These are phyloP conservation scores for Epichloe brachyelytri DNA, from an alignment of 2,329 filamentous ascomycete genomes.

Conservation along the genomic window DNA sequence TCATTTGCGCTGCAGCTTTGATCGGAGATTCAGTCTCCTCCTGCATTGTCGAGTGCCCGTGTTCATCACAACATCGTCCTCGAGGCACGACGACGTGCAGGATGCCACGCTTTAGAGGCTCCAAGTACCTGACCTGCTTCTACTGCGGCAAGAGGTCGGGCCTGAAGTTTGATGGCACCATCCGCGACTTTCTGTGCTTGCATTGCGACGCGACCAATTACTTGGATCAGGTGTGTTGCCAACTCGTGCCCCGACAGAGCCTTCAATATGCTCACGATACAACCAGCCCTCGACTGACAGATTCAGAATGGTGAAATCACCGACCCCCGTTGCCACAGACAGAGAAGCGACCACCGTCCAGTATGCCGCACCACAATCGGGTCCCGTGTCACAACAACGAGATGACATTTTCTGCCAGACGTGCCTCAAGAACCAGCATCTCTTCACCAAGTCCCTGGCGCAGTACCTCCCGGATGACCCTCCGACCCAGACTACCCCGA, in stretches of 20 bases:
- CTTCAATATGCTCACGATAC: not conserved
- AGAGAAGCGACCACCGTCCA: slow-evolving; percentile 27
- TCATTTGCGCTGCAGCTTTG: not conserved
- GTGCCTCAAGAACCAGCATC: slow-evolving; percentile 80
- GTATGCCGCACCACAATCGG: slow-evolving; percentile 32
- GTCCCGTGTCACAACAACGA: slow-evolving; percentile 7
- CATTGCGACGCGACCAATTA: slow-evolving; percentile 80
- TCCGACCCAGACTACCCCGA: slow-evolving; percentile 55
- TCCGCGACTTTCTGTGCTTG: slow-evolving; percentile 58
- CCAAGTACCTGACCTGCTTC: slow-evolving; percentile 54
- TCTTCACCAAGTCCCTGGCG: slow-evolving; percentile 62
- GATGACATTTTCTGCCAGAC: slow-evolving; percentile 52
- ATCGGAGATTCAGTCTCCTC: not conserved
- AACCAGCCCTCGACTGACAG: not conserved
- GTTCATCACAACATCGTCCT: slow-evolving; percentile 1
- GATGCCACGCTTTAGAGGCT: slow-evolving; percentile 31
- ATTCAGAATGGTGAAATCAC: slow-evolving; percentile 72
- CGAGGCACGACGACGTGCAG: slow-evolving; percentile 8
- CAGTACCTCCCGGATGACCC: slow-evolving; percentile 60
- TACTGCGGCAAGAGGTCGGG: slow-evolving; percentile 65
- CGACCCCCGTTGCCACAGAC: slow-evolving; percentile 56
- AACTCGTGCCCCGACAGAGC: not conserved
- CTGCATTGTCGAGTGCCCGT: not conserved
- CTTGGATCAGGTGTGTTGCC: slow-evolving; percentile 58
- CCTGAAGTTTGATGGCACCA: slow-evolving; percentile 41